phyloP scores from a whole-genome alignment of 805 yeast species.

The Blastobotrys attinorum region DNA sequence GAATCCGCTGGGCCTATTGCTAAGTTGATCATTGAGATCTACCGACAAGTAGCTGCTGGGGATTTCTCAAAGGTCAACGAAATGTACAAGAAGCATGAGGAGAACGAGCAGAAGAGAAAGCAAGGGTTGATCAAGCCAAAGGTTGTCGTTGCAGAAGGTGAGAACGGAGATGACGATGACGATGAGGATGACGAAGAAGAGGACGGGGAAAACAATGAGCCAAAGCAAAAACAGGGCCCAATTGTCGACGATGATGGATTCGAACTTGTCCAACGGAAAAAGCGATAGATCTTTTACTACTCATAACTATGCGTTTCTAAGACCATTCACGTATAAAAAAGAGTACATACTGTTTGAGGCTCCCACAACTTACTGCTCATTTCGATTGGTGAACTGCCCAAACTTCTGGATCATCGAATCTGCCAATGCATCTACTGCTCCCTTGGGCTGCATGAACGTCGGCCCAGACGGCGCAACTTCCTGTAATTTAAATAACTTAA shows the following conservation, averaged over 20 bases:
- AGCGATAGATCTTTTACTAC: background rate
- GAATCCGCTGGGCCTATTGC: slow-evolving; percentile 77
- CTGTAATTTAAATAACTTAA: slow-evolving; percentile 44
- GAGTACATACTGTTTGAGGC: no score
- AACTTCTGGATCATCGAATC: slow-evolving; percentile 41
- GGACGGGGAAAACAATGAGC: slow-evolving; percentile 27
- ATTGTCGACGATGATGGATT: slow-evolving; percentile 92
- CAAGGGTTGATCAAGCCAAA: slow-evolving; percentile 24
- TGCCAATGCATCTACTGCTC: slow-evolving; percentile 43
- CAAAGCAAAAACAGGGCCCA: slow-evolving; percentile 39
- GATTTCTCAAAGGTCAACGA: slow-evolving; percentile 51
- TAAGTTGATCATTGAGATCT: slow-evolving; percentile 52
- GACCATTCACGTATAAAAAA: no score
- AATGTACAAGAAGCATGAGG: slow-evolving; percentile 51
- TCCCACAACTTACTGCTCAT: background rate
- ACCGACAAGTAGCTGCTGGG: slow-evolving; percentile 50
- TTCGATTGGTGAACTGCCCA: slow-evolving; percentile 8
- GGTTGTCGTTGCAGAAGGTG: slow-evolving; percentile 45
- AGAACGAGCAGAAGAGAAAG: slow-evolving; percentile 38
- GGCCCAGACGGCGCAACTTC: slow-evolving; percentile 35
- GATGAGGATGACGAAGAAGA: slow-evolving; percentile 36
- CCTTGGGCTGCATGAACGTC: slow-evolving; percentile 31
- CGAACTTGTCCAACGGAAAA: slow-evolving; percentile 68
- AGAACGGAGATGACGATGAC: slow-evolving; percentile 40
- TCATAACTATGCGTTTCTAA: no score